Conservation (phyloP, 2,329 filamentous ascomycete genomes). For the Colletotrichum somersetense region DNA sequence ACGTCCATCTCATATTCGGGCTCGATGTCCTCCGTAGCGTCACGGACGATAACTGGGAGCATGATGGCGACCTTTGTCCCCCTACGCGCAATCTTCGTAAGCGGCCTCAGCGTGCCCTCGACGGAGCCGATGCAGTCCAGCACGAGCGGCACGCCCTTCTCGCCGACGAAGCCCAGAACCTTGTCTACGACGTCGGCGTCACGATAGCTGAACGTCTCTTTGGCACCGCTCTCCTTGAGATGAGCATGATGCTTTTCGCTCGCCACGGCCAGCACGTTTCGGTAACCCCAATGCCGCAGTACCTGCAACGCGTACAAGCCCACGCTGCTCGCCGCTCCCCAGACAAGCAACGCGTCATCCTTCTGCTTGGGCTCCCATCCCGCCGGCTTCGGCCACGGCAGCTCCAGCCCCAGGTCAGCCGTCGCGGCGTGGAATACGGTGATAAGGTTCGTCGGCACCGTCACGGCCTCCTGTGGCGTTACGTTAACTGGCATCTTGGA, state of each 20-base stretch:
- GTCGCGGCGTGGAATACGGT: conserved; percentile 69
- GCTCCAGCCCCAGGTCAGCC: conserved; percentile 62
- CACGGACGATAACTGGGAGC: conserved; percentile 69
- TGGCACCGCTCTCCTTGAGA: conserved; percentile 58
- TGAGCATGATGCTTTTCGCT: conserved; percentile 60
- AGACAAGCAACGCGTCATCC: conserved; percentile 59
- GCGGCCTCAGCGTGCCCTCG: conserved; percentile 59
- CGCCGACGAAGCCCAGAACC: conserved; percentile 48
- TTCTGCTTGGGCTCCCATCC: conserved; percentile 52
- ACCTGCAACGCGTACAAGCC: conserved; percentile 65
- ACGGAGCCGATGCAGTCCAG: conserved; percentile 69
- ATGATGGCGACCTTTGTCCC: conserved; percentile 69
- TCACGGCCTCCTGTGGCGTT: conserved; percentile 61
- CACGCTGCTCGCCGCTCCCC: conserved; percentile 66
- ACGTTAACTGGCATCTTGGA: conserved; percentile 59
- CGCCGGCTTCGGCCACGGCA: conserved; percentile 68
- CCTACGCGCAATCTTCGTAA: conserved; percentile 62
- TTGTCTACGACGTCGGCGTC: conserved; percentile 52
- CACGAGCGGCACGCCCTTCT: conserved; percentile 57
- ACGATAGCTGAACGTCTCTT: conserved; percentile 62
- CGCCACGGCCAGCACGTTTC: conserved; percentile 61
- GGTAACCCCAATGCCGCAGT: conserved; percentile 65
- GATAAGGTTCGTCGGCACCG: conserved; percentile 69
- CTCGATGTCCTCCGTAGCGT: conserved; percentile 60
- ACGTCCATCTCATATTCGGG: conserved; percentile 70